These are phyloP conservation scores for Carex littledalei DNA, from an alignment of 176 grass and related monocot genomes.

Conservation along the genomic window DNA sequence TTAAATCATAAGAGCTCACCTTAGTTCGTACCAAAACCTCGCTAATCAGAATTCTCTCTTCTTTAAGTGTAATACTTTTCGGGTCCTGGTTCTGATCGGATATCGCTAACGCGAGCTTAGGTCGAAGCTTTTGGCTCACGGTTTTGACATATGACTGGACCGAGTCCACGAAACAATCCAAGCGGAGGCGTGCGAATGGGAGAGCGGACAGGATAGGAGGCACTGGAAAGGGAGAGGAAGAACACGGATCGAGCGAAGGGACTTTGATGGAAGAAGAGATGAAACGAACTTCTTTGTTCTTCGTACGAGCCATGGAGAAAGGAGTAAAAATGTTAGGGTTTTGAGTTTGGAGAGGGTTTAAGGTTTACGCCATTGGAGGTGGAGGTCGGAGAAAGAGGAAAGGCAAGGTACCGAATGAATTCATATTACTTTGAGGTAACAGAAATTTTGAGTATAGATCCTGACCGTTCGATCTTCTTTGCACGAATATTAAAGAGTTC, in stretches of 20 bases:
- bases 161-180: constrained; percentile 24
- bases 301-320: constrained; percentile 1
- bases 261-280: constrained; percentile 36
- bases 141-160: not conserved
- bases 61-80: constrained; percentile 29
- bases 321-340: not conserved
- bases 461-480: too few species aligned
- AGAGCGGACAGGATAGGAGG: constrained; percentile 41
- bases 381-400: not conserved
- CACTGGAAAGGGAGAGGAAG: not conserved
- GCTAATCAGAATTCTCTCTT: constrained; percentile 80
- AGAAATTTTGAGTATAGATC: too few species aligned
- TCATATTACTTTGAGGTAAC: too few species aligned
- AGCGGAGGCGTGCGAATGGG: constrained; percentile 65
- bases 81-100: constrained; percentile 14
- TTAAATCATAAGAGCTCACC: not conserved
- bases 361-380: not conserved
- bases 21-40: constrained; percentile 74
- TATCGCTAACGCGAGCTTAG: not conserved
- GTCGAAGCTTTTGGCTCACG: constrained; percentile 8
- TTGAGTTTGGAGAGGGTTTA: not conserved
- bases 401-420: too few species aligned
- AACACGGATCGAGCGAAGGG: not conserved
- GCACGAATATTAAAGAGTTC: too few species aligned
- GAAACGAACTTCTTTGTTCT: constrained; percentile 28